Evolutionary conservation across 1,284 basidiomycete species (phyloP).

Genomic region (Pseudozyma thailandica): DNA sequence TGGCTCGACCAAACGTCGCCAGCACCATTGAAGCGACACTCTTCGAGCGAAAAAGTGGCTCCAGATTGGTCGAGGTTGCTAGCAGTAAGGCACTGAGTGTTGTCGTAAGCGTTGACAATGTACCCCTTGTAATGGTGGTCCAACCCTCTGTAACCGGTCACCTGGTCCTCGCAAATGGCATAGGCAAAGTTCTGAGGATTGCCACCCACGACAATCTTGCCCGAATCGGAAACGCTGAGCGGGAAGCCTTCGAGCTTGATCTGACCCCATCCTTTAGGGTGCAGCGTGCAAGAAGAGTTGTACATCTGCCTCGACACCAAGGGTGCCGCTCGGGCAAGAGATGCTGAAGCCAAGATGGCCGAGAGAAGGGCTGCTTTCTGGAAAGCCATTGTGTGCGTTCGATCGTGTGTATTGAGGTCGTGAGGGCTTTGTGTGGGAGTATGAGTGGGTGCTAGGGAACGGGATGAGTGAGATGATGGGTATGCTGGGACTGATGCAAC

Average conservation of each 20-base stretch:
- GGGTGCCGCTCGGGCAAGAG: neutral
- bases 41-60: conserved; percentile 20
- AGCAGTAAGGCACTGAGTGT: conserved; percentile 21
- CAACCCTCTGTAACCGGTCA: neutral
- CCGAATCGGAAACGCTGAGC: conserved; percentile 11
- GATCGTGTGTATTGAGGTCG: neutral
- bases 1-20: conserved; percentile 20
- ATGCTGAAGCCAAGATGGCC: neutral
- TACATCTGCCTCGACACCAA: neutral
- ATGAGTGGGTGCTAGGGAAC: neutral
- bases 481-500: neutral
- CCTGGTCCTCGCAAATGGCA: conserved; percentile 3
- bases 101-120: conserved; percentile 20
- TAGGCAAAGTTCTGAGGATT: conserved; percentile 15
- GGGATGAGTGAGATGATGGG: neutral
- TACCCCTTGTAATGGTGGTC: conserved; percentile 8
- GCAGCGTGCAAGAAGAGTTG: conserved; percentile 6
- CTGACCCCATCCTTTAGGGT: neutral
- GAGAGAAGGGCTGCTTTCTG: conserved; percentile 2
- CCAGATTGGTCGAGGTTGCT: conserved; percentile 13
- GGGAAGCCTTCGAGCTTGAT: conserved; percentile 10
- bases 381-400: neutral
- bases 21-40: conserved; percentile 22
- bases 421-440: neutral
- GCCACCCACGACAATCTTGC: conserved; percentile 24